Conservation (phyloP, 2,329 filamentous ascomycete species). For the Nemania serpens region DNA sequence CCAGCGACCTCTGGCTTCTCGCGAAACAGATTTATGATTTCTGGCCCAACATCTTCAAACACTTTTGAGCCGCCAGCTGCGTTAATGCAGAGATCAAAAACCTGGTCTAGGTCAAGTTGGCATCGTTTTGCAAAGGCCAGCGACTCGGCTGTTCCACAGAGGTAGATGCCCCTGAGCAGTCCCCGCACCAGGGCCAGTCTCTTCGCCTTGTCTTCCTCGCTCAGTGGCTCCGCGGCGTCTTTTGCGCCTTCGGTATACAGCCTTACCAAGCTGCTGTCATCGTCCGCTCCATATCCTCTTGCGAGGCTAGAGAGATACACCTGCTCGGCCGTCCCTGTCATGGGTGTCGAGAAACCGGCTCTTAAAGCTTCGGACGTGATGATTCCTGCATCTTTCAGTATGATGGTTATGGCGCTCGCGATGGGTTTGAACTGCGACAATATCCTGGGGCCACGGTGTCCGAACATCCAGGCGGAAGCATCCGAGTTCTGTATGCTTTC, state of each 20-base stretch:
- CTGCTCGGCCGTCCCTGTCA: slow-evolving; percentile 67
- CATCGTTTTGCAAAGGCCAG: slow-evolving; percentile 49
- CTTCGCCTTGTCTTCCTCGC: slow-evolving; percentile 44
- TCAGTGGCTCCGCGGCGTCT: slow-evolving; percentile 37
- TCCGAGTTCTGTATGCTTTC: slow-evolving; percentile 52
- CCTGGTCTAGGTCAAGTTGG: slow-evolving; percentile 51
- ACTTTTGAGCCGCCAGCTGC: slow-evolving; percentile 51
- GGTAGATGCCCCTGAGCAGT: slow-evolving; percentile 50
- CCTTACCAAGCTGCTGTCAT: slow-evolving; percentile 50
- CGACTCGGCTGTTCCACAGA: slow-evolving; percentile 50
- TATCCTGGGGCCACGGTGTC: slow-evolving; percentile 62
- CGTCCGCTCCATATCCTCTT: slow-evolving; percentile 56
- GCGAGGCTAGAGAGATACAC: slow-evolving; percentile 64
- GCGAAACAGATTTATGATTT: slow-evolving; percentile 45
- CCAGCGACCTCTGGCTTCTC: slow-evolving; percentile 27
- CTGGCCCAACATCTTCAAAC: slow-evolving; percentile 45
- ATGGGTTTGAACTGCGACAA: slow-evolving; percentile 58
- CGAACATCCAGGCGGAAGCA: slow-evolving; percentile 66
- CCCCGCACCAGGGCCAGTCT: slow-evolving; percentile 46
- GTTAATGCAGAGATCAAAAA: slow-evolving; percentile 51
- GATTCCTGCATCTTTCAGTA: slow-evolving; percentile 66
- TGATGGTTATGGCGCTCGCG: slow-evolving; percentile 63
- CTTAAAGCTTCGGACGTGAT: slow-evolving; percentile 68
- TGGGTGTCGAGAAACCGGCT: slow-evolving; percentile 61
- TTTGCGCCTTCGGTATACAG: slow-evolving; percentile 49